Conservation (phyloP, 352 stramenopile species). For the Globisporangium cederbergense region DNA sequence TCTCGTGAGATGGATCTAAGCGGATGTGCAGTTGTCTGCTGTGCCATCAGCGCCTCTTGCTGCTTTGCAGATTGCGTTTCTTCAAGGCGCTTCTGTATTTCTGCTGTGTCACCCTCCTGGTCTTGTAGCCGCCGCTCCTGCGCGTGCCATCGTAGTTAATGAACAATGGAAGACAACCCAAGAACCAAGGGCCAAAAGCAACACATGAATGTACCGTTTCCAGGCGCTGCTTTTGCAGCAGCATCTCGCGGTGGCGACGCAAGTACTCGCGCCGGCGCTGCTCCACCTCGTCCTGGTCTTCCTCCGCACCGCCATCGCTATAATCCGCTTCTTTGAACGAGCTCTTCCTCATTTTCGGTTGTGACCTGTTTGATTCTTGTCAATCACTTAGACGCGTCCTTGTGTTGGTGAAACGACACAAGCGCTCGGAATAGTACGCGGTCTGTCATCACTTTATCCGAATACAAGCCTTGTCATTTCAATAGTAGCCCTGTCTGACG, state of each 20-base stretch:
- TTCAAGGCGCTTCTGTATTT: constrained; percentile 29
- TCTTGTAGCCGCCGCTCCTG: constrained; percentile 40
- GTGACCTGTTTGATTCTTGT: neutral
- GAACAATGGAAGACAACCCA: too few species aligned
- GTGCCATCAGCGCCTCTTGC: neutral
- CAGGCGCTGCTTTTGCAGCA: constrained; percentile 52
- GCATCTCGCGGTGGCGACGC: constrained; percentile 35
- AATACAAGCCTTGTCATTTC: constrained; percentile 12
- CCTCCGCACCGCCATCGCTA: neutral
- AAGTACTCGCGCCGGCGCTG: constrained; percentile 36
- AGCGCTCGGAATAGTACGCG: neutral
- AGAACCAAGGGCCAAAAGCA: too few species aligned
- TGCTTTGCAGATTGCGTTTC: constrained; percentile 20
- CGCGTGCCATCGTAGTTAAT: too few species aligned
- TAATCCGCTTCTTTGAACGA: neutral
- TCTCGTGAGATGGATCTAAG: neutral
- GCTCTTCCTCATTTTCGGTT: constrained; percentile 5
- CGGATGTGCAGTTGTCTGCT: neutral
- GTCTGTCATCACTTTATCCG: neutral
- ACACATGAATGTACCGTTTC: constrained; percentile 34
- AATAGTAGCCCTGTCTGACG: neutral
- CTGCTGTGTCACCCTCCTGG: constrained; percentile 18
- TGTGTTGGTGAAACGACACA: constrained; percentile 3
- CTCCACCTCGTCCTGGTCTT: constrained; percentile 37
- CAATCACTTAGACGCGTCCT: neutral